Evolutionary conservation across 1,284 basidiomycete genomes (phyloP), one percentile per base, ranked within the genome.

Genomic region (Inonotus obliquus): DNA sequence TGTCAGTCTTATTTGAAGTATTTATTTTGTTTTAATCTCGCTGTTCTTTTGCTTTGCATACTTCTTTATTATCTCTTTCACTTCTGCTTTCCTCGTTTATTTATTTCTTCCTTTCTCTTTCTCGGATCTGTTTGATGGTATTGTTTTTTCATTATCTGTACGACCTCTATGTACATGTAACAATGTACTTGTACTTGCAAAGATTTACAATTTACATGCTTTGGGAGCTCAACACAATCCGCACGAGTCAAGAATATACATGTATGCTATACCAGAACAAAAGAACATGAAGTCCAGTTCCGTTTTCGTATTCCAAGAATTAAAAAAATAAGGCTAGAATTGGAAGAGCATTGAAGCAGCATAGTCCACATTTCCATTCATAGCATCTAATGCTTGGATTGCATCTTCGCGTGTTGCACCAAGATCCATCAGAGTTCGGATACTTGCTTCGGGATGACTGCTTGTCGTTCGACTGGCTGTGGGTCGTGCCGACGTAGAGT

Each of bases 331-430:
- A 39, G n/a, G 41, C n/a, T 41, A 61, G 39, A 65, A 61, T 38
- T 59, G 89, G 72, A 98, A 98, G 55, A 97, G 74, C 73, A 96
- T 76, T 38, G 92, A 93, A 3, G 92, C 95, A 2, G 96, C 95
- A 19, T 91, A 78, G 64, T 98, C 94, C 5, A 95, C 78, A 69
- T 96, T 94, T 0, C 96, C 96, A 1, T 84, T 86, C 1, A 92
- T 82, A 4, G 92, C 91, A 21, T 90, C 83, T 59, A 98, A 76
- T 23, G 89, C 79, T 57, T 81, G 82, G 14, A 93, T 83, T 0
- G 96, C 96, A 32, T 89, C 76, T 54, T 91, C 87, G 61, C 87
- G 78, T 17, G 84, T 77, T 1, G 84, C 91, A 1, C 96, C 96
- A 1, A 96, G 77, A 35, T 80, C 81, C 73, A 93, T 82, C 10